A percentile compares a stretch with the other conserved stretches of the same genome.
These are phyloP conservation scores for Candida montana DNA, from an alignment of 805 yeast genomes.

Conservation along the genomic window DNA sequence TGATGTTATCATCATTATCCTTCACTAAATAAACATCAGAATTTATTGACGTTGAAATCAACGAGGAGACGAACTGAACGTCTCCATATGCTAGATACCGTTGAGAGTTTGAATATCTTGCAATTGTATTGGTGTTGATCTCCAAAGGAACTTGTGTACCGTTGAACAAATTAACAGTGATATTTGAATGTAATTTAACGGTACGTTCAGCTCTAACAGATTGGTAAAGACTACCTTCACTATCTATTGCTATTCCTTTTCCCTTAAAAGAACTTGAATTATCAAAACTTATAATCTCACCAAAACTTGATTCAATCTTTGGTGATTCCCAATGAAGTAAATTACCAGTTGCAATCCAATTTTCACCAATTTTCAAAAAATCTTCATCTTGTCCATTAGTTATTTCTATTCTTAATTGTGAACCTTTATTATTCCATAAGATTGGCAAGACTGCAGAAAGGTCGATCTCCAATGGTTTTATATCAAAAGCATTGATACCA, in stretches of 20 bases:
- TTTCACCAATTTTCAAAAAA: slow-evolving; percentile 26
- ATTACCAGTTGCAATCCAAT: slow-evolving; percentile 59
- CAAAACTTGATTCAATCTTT: slow-evolving; percentile 33
- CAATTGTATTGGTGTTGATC: slow-evolving; percentile 17
- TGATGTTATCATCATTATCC: slow-evolving; percentile 1
- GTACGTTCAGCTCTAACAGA: slow-evolving; percentile 16
- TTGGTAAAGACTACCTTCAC: slow-evolving; percentile 19
- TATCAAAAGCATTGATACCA: slow-evolving; percentile 66
- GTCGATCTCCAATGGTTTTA: slow-evolving; percentile 66
- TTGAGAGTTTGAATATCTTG: slow-evolving; percentile 36
- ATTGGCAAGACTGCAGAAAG: slow-evolving; percentile 63
- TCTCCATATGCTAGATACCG: slow-evolving; percentile 35
- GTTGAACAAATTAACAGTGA: slow-evolving; percentile 16
- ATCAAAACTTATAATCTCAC: slow-evolving; percentile 29
- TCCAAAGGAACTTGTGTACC: slow-evolving; percentile 21
- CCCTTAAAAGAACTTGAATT: slow-evolving; percentile 18
- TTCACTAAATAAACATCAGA: slow-evolving; percentile 14
- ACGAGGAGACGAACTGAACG: slow-evolving; percentile 26
- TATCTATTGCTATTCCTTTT: slow-evolving; percentile 10
- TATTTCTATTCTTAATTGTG: slow-evolving; percentile 42
- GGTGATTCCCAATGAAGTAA: slow-evolving; percentile 49
- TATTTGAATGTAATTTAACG: slow-evolving; percentile 12
- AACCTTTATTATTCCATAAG: slow-evolving; percentile 46
- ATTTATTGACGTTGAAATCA: slow-evolving; percentile 12
- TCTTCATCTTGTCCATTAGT: slow-evolving; percentile 41